Evolutionary conservation across 331 rosid species (phyloP).

Genomic region (Stylosanthes scabra): DNA sequence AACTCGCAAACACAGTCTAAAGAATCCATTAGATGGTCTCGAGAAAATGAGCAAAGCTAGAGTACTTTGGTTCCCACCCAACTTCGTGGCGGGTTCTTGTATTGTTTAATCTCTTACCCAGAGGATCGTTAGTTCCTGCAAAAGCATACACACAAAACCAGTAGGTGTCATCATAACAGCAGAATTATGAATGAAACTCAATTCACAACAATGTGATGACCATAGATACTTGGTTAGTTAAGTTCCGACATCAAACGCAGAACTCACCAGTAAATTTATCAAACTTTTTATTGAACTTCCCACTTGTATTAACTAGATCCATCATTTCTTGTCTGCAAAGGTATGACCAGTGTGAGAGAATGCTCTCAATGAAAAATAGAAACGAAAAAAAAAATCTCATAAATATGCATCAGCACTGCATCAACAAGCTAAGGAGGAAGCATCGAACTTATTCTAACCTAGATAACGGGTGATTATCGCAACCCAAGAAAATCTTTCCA

Average conservation of each 20-base stretch:
- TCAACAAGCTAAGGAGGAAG: slow-evolving; percentile 24
- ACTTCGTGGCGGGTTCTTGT: slow-evolving; percentile 69
- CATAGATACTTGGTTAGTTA: neutral
- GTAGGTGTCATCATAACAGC: too few relatives aligned
- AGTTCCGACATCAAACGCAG: slow-evolving; percentile 16
- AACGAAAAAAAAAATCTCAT: neutral
- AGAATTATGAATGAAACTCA: slow-evolving; percentile 13
- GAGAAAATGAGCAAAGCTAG: slow-evolving; percentile 76
- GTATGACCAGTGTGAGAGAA: slow-evolving; percentile 15
- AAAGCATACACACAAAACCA: too few relatives aligned
- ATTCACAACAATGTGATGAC: neutral
- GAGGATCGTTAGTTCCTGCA: slow-evolving; percentile 77
- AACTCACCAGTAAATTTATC: slow-evolving; percentile 74
- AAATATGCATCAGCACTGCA: neutral
- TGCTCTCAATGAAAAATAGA: slow-evolving; percentile 8
- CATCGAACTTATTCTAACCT: slow-evolving; percentile 52
- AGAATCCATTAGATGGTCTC: slow-evolving; percentile 48
- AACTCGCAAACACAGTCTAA: slow-evolving; percentile 7
- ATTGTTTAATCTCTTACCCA: slow-evolving; percentile 92
- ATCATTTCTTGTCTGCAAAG: slow-evolving; percentile 89
- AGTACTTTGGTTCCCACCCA: slow-evolving; percentile 94
- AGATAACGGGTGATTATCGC: slow-evolving; percentile 92
- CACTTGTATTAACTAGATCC: slow-evolving; percentile 78
- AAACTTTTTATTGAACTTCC: slow-evolving; percentile 76
- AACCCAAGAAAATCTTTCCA: slow-evolving; percentile 78